Percentiles rank a stretch among this genome's conserved stretches.
phyloP scores from a whole-genome alignment of 2,329 filamentous ascomycete genomes.

The Alternaria brassicae region DNA sequence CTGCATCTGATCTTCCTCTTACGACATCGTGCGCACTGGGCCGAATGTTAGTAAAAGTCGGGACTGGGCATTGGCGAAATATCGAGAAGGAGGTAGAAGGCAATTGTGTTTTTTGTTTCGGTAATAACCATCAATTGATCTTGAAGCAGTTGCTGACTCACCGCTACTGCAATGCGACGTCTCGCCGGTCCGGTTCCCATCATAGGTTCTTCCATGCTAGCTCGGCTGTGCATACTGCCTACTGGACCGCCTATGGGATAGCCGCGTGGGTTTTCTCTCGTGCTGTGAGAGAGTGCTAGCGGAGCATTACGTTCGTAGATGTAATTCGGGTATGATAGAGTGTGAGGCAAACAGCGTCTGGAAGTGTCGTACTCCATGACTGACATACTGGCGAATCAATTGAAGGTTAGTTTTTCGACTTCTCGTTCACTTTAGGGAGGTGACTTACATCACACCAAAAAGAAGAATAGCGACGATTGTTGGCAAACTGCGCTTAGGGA shows the following conservation, averaged over 20 bases:
- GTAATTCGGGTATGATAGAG: conserved; percentile 21
- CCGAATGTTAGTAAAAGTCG: conserved; percentile 1
- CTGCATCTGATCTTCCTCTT: conserved; percentile 96
- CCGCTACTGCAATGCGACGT: conserved; percentile 58
- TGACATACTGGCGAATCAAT: conserved; percentile 15
- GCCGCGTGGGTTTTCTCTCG: conserved; percentile 34
- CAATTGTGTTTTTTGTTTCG: not conserved
- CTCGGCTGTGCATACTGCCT: conserved; percentile 21
- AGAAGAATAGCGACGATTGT: not conserved
- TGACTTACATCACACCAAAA: conserved; percentile 1
- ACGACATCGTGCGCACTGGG: conserved; percentile 84
- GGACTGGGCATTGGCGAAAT: not conserved
- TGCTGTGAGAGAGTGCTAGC: conserved; percentile 23
- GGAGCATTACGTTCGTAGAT: conserved; percentile 37
- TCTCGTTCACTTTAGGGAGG: not conserved
- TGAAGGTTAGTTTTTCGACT: not conserved
- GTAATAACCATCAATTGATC: not conserved
- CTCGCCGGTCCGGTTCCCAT: conserved; percentile 51
- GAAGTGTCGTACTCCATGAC: conserved; percentile 22
- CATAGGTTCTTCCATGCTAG: conserved; percentile 30
- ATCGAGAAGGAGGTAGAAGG: not conserved
- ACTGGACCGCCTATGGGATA: conserved; percentile 35
- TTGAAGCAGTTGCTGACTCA: conserved; percentile 27
- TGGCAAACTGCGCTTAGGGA: not conserved
- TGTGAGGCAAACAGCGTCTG: conserved; percentile 27